Evolutionary conservation across 2,329 filamentous ascomycete genomes (phyloP), one percentile per base, ranked within the genome.

Genomic region (Phaeomoniella chlamydospora): DNA sequence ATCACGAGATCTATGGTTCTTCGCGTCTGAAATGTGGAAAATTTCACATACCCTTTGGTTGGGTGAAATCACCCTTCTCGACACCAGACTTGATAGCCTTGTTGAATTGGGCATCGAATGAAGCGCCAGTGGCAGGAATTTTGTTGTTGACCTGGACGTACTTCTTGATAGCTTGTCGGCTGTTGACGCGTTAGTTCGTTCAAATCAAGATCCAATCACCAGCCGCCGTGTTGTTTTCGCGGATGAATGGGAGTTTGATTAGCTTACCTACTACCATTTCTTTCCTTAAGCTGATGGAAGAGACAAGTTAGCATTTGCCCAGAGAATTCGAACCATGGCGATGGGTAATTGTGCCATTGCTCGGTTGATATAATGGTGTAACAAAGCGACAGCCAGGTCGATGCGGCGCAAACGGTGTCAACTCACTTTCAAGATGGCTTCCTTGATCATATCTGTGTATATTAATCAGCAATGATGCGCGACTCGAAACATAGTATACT

Each of bases 51-150:
- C 85, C 86, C 76, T 94, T 94, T 53, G 86, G 87, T 59, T 88
- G 85, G 54, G 77, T 72, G 56, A 94, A 94, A 51, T 82, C 71
- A 43, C 82, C 83, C 70, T 80, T 86, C 53, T 92, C 83, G 49
- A 87, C 85, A 58, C 86, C 86, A 41, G 68, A 64, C 63, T 80
- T 75, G 55, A 92, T 69, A 37, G 84, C 83, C 61, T 80, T 80
- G 76, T 90, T 90, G 74, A 92, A 85, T 51, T 86, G 78, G 42
- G 70, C 71, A 55, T 76, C 77, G 57, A 82, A 81, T 39, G 67
- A 64, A 37, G 61, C 58, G 45, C 61, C 66, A 37, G 69, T 62
- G 43, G 59, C 59, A 45, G 61, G 64, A 49, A 77, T 64, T 52
- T 71, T 72, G 67, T 81, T 80, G 71, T 81, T 82, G 54, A 71